A percentile compares a stretch with the other conserved stretches of the same genome.
These are phyloP conservation scores for Auricularia cornea DNA, from an alignment of 768 basidiomycete genomes.

Conservation along the genomic window DNA sequence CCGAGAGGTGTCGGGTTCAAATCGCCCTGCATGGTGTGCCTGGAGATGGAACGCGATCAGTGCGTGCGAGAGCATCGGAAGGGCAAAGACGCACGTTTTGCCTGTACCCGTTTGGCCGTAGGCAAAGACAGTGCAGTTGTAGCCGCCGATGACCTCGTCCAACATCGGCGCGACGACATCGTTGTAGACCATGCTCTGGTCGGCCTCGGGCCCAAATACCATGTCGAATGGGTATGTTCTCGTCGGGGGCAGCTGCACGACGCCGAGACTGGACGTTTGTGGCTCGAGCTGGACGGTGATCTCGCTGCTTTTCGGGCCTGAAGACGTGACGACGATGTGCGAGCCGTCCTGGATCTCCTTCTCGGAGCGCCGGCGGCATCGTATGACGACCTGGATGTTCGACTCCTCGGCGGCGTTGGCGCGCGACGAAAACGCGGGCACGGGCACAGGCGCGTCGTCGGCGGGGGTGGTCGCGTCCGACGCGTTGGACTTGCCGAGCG, in stretches of 20 bases:
- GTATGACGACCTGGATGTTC: slow-evolving; percentile 90
- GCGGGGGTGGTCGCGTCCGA: not conserved
- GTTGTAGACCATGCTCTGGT: slow-evolving; percentile 88
- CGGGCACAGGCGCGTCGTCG: not conserved
- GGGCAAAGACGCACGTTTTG: slow-evolving; percentile 83
- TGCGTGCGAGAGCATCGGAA: no score
- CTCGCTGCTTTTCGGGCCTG: slow-evolving; percentile 65
- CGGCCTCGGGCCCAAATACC: slow-evolving; percentile 95
- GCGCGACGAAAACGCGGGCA: not conserved
- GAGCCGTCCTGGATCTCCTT: slow-evolving; percentile 81
- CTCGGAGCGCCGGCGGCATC: slow-evolving; percentile 79
- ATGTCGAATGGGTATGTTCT: slow-evolving; percentile 90
- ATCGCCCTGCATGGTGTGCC: slow-evolving; percentile 97
- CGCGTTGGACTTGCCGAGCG: not conserved
- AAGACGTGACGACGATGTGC: slow-evolving; percentile 75
- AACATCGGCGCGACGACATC: slow-evolving; percentile 91
- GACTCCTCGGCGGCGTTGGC: slow-evolving; percentile 42
- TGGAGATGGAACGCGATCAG: slow-evolving; percentile 15
- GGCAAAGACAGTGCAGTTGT: slow-evolving; percentile 95
- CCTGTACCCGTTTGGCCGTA: slow-evolving; percentile 99
- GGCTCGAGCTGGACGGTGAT: slow-evolving; percentile 74
- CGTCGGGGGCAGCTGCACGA: slow-evolving; percentile 64
- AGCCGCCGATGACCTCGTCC: slow-evolving; percentile 88
- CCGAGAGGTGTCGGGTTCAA: slow-evolving; percentile 73
- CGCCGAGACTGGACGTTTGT: slow-evolving; percentile 60